phyloP scores from a whole-genome alignment of 1,284 basidiomycete species.

The Hymenochaete sp. region DNA sequence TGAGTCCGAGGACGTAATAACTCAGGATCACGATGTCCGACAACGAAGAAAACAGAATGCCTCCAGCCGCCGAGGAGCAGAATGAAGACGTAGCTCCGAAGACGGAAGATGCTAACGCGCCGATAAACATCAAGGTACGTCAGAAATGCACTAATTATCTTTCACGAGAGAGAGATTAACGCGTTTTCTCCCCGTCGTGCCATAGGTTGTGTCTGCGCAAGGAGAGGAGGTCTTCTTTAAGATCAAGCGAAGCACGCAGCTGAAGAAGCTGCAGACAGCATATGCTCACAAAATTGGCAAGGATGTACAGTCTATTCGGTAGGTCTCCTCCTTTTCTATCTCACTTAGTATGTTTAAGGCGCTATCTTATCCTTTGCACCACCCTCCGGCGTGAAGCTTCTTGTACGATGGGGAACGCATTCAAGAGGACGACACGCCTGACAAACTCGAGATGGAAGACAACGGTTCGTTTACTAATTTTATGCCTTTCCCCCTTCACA shows the following conservation, averaged over 20 bases:
- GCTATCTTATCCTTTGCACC: background rate
- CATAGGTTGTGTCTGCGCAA: slow-evolving; percentile 63
- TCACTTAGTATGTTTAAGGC: background rate
- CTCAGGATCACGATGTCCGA: too few species aligned
- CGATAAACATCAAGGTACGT: slow-evolving; percentile 79
- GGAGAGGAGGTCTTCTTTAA: slow-evolving; percentile 97
- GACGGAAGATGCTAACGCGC: slow-evolving; percentile 49
- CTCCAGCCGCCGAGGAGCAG: slow-evolving; percentile 24
- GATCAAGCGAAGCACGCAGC: slow-evolving; percentile 91
- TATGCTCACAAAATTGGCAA: slow-evolving; percentile 94
- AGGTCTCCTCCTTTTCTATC: slow-evolving; percentile 23
- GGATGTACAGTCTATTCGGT: slow-evolving; percentile 81
- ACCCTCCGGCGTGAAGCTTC: slow-evolving; percentile 46
- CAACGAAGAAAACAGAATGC: slow-evolving; percentile 38
- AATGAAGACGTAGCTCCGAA: slow-evolving; percentile 45
- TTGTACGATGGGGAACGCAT: slow-evolving; percentile 81
- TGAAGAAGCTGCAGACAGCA: slow-evolving; percentile 88
- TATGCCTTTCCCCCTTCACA: slow-evolving; percentile 5
- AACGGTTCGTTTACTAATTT: slow-evolving; percentile 42
- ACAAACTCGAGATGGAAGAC: slow-evolving; percentile 81
- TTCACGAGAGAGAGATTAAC: background rate
- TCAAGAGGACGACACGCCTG: slow-evolving; percentile 77
- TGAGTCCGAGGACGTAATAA: too few species aligned
- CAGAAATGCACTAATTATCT: background rate
- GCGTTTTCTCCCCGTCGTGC: background rate